Evolutionary conservation across 306 rosid species (phyloP), one percentile per base, ranked within the genome.

Genomic region (Corylus heterophylla): DNA sequence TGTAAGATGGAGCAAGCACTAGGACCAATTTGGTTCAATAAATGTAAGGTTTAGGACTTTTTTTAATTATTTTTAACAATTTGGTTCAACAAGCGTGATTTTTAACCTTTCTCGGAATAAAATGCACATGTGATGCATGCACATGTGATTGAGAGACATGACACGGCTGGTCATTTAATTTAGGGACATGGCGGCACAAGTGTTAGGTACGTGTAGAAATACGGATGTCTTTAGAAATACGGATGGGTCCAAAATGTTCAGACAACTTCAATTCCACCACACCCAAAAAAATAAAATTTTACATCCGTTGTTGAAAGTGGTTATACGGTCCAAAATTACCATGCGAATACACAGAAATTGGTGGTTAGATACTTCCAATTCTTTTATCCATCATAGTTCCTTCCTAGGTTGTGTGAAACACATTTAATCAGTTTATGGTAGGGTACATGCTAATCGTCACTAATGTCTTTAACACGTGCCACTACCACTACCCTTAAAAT

Each of bases 131-230:
- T 31, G 35, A 31, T 31, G 35, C 35, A 27, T 25, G 42, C 37
- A 27, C 16, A 22, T 22, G 25, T 12, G 8, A 27, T 9, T 4
- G 75, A 76, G 71, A 78, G 85, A 82, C 85, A 85, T 69, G 78
- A 44, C 35, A 71, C 79, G 86, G 80, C 84, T 66, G 86, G 81
- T 81, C 91, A 89, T 87, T 87, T 77, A 91, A 86, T 76, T 82
- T 78, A 71, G 89, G 84, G 77, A 83, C 87, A 76, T 83, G 63
- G 80, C 56, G 78, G 78, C 70, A 76, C 54, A 66, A 72, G 52
- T 17, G 81, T 79, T 75, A 48, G 87, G 91, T 83, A 84, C 84
- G 83, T 79, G 58, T 61, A 67, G 69, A 29, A 10, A 75, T 22
- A 5, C 7, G 2, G 27, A 18, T 4, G 5, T 12, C 29, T 52